Evolutionary conservation across 1,284 basidiomycete genomes (phyloP).

Genomic region (Puccinia novopanici): DNA sequence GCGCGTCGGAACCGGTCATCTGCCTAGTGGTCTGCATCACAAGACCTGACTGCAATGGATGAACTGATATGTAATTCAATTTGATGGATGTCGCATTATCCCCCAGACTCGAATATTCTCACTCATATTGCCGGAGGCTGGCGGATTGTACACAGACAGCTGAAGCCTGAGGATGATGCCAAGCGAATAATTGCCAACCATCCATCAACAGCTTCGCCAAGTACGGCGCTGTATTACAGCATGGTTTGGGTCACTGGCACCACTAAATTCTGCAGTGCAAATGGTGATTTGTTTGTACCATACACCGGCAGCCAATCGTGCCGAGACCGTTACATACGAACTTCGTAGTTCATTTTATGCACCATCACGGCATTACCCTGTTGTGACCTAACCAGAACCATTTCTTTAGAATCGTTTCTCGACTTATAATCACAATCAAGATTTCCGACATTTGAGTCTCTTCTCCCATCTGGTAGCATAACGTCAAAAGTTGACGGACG

Average conservation of each 20-base stretch:
- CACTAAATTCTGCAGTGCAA: background rate
- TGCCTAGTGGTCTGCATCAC: constrained; percentile 4
- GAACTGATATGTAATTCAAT: background rate
- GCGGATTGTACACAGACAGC: background rate
- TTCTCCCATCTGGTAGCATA: too few relatives aligned
- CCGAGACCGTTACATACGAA: background rate
- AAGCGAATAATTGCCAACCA: constrained; percentile 8
- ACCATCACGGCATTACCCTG: background rate
- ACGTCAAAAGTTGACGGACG: too few relatives aligned
- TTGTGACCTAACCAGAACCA: too few relatives aligned
- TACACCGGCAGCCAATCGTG: constrained; percentile 6
- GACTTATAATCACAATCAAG: too few relatives aligned
- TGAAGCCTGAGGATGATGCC: background rate
- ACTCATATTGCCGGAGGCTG: background rate
- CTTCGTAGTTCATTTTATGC: background rate
- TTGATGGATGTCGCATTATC: constrained; percentile 5
- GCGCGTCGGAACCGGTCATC: background rate
- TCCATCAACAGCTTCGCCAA: background rate
- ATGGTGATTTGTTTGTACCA: background rate
- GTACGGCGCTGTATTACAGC: background rate
- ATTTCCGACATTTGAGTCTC: too few relatives aligned
- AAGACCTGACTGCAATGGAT: background rate
- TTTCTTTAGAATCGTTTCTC: too few relatives aligned
- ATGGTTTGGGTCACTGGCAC: background rate
- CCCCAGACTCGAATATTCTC: background rate